These are phyloP conservation scores for Acanthochlamys bracteata DNA, from an alignment of 106 monocot species.

Conservation along the genomic window DNA sequence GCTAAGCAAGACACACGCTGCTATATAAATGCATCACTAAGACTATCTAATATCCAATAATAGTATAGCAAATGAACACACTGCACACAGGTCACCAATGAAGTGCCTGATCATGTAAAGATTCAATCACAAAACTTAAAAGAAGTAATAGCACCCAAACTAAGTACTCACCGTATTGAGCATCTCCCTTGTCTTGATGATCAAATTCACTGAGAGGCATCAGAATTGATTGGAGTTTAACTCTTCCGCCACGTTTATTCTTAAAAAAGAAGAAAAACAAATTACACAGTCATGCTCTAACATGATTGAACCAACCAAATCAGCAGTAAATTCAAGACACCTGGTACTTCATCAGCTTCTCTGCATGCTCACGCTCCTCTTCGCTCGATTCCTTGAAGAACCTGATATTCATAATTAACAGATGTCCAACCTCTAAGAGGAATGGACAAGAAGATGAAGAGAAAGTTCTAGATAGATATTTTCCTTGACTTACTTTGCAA, in stretches of 20 bases:
- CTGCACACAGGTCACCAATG: too few species aligned
- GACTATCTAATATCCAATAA: too few species aligned
- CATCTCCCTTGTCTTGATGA: constrained; percentile 79
- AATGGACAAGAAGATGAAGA: neutral
- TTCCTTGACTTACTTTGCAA: constrained; percentile 57
- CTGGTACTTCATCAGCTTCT: constrained; percentile 54
- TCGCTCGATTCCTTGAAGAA: constrained; percentile 52
- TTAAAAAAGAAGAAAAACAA: neutral
- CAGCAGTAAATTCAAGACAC: constrained; percentile 7
- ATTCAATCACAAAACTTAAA: neutral
- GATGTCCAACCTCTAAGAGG: neutral
- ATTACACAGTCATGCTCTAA: neutral
- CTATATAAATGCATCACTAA: too few species aligned
- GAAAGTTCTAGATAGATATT: too few species aligned
- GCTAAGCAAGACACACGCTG: too few species aligned
- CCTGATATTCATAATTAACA: constrained; percentile 5
- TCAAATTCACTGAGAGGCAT: constrained; percentile 63
- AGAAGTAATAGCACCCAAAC: neutral
- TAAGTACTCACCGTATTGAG: constrained; percentile 49
- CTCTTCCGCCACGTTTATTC: constrained; percentile 79
- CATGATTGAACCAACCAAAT: neutral
- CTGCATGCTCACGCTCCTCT: constrained; percentile 49
- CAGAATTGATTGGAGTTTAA: constrained; percentile 62
- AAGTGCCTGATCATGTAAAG: constrained; percentile 1
- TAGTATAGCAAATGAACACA: too few species aligned